Evolutionary conservation across 2,329 filamentous ascomycete genomes (phyloP).

Genomic region (Alternaria gaisen): DNA sequence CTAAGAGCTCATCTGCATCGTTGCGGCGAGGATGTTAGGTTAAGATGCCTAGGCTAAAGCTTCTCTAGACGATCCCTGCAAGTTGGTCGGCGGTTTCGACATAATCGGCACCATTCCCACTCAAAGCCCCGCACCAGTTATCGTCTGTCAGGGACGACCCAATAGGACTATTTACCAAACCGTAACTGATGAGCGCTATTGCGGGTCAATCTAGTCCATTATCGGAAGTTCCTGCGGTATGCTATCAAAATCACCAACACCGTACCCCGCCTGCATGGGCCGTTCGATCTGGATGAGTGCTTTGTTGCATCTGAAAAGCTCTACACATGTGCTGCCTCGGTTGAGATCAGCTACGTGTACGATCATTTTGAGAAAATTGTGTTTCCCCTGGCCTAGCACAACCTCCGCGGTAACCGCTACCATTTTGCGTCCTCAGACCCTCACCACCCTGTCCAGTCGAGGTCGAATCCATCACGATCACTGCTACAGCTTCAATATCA

Average conservation of each 20-base stretch:
- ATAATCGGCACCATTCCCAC: constrained; percentile 21
- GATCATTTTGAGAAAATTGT: not conserved
- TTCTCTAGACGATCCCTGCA: constrained; percentile 29
- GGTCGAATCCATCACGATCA: not conserved
- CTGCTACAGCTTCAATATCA: constrained; percentile 1
- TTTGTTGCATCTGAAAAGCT: not conserved
- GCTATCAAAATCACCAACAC: not conserved
- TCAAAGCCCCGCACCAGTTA: constrained; percentile 14
- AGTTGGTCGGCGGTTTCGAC: constrained; percentile 19
- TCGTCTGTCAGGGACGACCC: constrained; percentile 21
- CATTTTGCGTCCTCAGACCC: not conserved
- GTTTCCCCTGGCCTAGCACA: not conserved
- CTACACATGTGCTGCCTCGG: not conserved
- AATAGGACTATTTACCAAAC: constrained; percentile 14
- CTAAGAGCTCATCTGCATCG: constrained; percentile 15
- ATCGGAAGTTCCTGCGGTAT: not conserved
- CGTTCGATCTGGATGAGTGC: not conserved
- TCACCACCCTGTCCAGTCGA: not conserved
- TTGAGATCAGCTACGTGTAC: not conserved
- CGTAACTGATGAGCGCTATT: not conserved
- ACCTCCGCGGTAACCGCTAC: not conserved
- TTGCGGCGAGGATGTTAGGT: constrained; percentile 23
- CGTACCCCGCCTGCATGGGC: not conserved
- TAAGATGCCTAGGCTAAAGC: constrained; percentile 32
- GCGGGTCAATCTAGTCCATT: not conserved